These are phyloP conservation scores for Cryptosporidium tyzzeri DNA, from an alignment of 169 alveolate species.

Conservation along the genomic window DNA sequence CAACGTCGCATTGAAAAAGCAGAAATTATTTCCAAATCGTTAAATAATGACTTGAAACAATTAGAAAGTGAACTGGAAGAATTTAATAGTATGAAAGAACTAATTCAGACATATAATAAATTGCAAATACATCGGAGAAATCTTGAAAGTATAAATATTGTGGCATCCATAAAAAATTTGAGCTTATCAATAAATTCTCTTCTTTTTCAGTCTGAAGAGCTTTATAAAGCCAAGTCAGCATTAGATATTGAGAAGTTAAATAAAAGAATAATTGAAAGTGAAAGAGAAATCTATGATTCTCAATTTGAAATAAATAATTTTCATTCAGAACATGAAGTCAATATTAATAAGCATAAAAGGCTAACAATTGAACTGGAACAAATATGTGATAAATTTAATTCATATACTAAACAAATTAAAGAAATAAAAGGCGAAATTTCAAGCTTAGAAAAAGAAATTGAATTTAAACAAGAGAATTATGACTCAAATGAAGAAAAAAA, in stretches of 20 bases:
- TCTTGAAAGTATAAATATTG: slow-evolving; percentile 1
- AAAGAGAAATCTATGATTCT: not conserved
- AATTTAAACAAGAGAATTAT: not conserved
- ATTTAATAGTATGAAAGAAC: not conserved
- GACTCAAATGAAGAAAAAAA: not conserved
- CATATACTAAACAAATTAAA: not conserved
- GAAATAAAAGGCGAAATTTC: not conserved
- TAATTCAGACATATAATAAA: slow-evolving; percentile 14
- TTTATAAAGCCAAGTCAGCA: not conserved
- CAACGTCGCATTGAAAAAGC: slow-evolving; percentile 59
- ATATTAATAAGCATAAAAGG: not conserved
- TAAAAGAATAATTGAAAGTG: not conserved
- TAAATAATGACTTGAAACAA: not conserved
- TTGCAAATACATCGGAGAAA: not conserved
- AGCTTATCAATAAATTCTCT: slow-evolving; percentile 3
- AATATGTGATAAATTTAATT: not conserved
- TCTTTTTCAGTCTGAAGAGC: not conserved
- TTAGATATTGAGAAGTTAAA: slow-evolving; percentile 14
- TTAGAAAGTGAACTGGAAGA: slow-evolving; percentile 16
- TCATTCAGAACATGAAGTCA: not conserved
- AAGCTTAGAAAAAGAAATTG: not conserved
- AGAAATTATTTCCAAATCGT: slow-evolving; percentile 10
- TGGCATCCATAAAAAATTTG: slow-evolving; percentile 10
- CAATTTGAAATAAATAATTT: not conserved
- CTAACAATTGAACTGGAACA: not conserved